Evolutionary conservation across 2,329 filamentous ascomycete genomes (phyloP).

Genomic region (Sclerotinia borealis): DNA sequence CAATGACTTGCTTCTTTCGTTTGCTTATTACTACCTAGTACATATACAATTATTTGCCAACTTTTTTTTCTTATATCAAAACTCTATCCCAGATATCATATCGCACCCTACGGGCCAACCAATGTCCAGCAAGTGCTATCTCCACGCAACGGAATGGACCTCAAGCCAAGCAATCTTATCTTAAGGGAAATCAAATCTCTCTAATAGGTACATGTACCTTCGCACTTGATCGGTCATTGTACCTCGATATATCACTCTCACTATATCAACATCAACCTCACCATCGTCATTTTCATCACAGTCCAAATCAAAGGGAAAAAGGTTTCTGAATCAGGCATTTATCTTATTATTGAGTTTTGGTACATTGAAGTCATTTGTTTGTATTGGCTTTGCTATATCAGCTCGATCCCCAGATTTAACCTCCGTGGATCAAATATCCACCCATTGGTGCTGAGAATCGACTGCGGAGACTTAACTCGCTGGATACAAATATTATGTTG

Average conservation of each 20-base stretch:
- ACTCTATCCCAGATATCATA: background rate
- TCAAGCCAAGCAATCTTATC: background rate
- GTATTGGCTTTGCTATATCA: conserved; percentile 33
- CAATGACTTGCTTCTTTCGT: background rate
- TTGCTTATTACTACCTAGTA: background rate
- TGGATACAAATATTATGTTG: conserved; percentile 23
- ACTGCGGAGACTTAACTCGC: conserved; percentile 49
- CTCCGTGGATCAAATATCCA: conserved; percentile 52
- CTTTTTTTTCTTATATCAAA: background rate
- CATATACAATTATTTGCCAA: background rate
- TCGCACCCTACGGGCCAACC: background rate
- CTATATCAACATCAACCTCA: background rate
- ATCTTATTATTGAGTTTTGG: background rate
- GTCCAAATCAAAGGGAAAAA: background rate
- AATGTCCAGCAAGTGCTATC: background rate
- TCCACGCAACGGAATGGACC: background rate
- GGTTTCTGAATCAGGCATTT: background rate
- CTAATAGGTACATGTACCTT: background rate
- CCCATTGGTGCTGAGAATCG: conserved; percentile 63
- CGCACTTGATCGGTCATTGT: background rate
- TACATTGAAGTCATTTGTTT: conserved; percentile 1
- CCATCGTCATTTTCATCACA: background rate
- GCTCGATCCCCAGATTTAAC: conserved; percentile 62
- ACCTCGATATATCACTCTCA: background rate
- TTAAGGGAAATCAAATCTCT: background rate